A percentile compares a stretch with the other conserved stretches of the same genome.
phyloP scores from a whole-genome alignment of 805 yeast genomes.

The Candida fluviatilis region DNA sequence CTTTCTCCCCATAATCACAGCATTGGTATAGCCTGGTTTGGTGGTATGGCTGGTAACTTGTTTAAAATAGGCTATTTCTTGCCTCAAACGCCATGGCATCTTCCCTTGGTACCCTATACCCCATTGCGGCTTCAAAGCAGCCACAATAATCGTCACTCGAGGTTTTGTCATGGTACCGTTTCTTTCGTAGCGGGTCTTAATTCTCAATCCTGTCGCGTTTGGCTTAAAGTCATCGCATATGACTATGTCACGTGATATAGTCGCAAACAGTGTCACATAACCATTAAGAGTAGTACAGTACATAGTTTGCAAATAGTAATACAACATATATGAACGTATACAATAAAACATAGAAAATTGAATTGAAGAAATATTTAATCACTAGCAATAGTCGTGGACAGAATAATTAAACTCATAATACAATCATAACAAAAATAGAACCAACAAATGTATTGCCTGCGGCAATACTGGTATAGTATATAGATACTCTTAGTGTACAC shows the following conservation, averaged over 20 bases:
- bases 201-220: no score
- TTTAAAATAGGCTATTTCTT: constrained; percentile 83
- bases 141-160: constrained; percentile 59
- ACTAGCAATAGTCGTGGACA: neutral
- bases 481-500: no score
- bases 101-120: constrained; percentile 84
- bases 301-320: neutral
- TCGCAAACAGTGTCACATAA: no score
- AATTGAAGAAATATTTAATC: neutral
- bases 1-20: constrained; percentile 92
- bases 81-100: constrained; percentile 82
- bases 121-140: constrained; percentile 71
- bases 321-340: neutral
- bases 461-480: no score
- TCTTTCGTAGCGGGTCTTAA: neutral
- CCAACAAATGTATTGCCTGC: neutral
- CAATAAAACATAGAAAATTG: constrained; percentile 1
- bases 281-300: no score
- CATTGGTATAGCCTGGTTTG: constrained; percentile 44
- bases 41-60: constrained; percentile 55
- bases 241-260: no score
- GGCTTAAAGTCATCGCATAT: no score
- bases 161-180: constrained; percentile 9
- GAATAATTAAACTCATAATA: constrained; percentile 2
- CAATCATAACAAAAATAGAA: constrained; percentile 2